Conservation (phyloP, 805 yeast genomes). For the Dipodascus geniculatus region DNA sequence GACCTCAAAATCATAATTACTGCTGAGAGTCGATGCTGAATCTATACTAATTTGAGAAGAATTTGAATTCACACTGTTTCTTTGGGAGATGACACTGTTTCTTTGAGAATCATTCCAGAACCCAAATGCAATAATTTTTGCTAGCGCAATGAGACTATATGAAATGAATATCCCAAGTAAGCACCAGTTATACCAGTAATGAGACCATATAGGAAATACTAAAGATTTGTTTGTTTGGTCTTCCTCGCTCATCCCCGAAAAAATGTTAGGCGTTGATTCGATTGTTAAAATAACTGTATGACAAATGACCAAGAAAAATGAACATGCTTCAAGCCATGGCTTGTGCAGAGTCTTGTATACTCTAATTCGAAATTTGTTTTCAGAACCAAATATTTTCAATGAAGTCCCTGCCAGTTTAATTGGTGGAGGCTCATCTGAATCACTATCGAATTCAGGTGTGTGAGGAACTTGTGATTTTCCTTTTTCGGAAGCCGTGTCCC, state of each 20-base stretch:
- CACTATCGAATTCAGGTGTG: neutral
- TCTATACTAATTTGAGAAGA: neutral
- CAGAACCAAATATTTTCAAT: slow-evolving; percentile 11
- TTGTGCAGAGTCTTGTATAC: slow-evolving; percentile 12
- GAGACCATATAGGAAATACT: slow-evolving; percentile 12
- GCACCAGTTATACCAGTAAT: slow-evolving; percentile 33
- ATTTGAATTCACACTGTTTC: neutral
- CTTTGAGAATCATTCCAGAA: slow-evolving; percentile 55
- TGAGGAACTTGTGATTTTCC: neutral
- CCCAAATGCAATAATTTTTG: slow-evolving; percentile 66
- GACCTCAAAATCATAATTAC: neutral
- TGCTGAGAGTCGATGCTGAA: neutral
- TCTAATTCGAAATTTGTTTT: slow-evolving; percentile 8
- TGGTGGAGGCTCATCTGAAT: neutral
- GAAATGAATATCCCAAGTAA: slow-evolving; percentile 45
- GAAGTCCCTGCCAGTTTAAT: slow-evolving; percentile 12
- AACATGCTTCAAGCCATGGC: slow-evolving; percentile 16
- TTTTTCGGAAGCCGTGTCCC: neutral
- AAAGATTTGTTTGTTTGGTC: neutral
- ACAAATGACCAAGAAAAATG: slow-evolving; percentile 12
- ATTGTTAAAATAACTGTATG: slow-evolving; percentile 12
- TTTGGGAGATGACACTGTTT: slow-evolving; percentile 23
- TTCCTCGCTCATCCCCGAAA: neutral
- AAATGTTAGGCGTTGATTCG: neutral
- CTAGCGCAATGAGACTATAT: slow-evolving; percentile 49